Percentiles rank a stretch among this genome's conserved stretches.
phyloP scores from a whole-genome alignment of 2,329 filamentous ascomycete genomes.

The Colletotrichum limetticola region DNA sequence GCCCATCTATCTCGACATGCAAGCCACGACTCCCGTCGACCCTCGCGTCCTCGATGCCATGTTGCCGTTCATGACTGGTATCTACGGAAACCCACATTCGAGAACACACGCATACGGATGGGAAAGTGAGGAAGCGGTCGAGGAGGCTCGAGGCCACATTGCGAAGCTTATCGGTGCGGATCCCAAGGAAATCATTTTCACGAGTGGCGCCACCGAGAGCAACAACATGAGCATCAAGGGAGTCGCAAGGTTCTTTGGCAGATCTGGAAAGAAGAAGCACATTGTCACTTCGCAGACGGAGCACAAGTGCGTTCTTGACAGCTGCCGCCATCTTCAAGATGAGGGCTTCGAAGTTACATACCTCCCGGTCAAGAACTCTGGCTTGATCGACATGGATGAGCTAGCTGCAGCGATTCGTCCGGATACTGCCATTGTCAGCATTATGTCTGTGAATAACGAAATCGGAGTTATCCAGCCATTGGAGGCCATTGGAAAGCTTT shows the following conservation, averaged over 20 bases:
- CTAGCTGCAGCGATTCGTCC: slow-evolving; percentile 90
- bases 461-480: slow-evolving; percentile 99
- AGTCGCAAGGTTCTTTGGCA: slow-evolving; percentile 93
- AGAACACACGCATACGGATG: slow-evolving; percentile 98
- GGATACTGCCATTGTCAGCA: slow-evolving; percentile 91
- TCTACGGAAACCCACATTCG: slow-evolving; percentile 97
- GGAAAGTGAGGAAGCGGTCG: slow-evolving; percentile 96
- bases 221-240: slow-evolving; percentile 99
- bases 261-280: slow-evolving; percentile 96
- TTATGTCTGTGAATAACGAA: slow-evolving; percentile 99
- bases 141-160: slow-evolving; percentile 85
- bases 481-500: slow-evolving; percentile 92
- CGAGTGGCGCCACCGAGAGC: slow-evolving; percentile 96
- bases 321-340: slow-evolving; percentile 94
- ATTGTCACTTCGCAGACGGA: slow-evolving; percentile 98
- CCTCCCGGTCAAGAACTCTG: slow-evolving; percentile 86
- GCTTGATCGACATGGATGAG: slow-evolving; percentile 85
- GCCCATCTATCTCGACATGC: slow-evolving; percentile 98
- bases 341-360: slow-evolving; percentile 99
- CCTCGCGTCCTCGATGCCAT: slow-evolving; percentile 95
- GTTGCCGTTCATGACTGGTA: slow-evolving; percentile 92
- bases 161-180: slow-evolving; percentile 92
- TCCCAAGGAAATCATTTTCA: slow-evolving; percentile 98
- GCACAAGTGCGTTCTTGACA: slow-evolving; percentile 98
- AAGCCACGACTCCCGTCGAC: slow-evolving; percentile 95